Base-by-base conservation (phyloP, 2,329 filamentous ascomycete genomes). In the Cercospora janseana region DNA sequence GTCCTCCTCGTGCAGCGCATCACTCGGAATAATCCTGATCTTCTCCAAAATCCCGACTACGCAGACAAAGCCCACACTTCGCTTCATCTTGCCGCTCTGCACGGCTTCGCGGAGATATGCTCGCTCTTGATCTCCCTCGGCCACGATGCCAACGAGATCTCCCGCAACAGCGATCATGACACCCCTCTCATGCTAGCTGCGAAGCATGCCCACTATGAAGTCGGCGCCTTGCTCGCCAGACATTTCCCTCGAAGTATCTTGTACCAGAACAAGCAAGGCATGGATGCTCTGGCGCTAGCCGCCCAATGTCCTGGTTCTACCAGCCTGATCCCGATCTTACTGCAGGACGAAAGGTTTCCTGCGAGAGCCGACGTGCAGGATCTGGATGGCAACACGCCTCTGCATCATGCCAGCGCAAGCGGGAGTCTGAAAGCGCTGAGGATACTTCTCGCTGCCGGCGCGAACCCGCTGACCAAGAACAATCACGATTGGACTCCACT, bases 381-480 rank as follows among this genome's bases (percentile, higher is more conserved):
- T 63, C 63, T 76, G 1, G 79, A 86, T 51, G 89, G 89, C n/a
- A 93, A 94, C 66, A 94, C 88, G 2, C 87, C 88, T 0, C 74
- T 95, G 34, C 89, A 95, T 70, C 90, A 93, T 71, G 90, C 90
- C 9, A 88, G 83, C 62, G 86, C 86, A 37, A 87, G 87, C 62
- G 89, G 89, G 1, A 86, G 92, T 60, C 69, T 94, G 37, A 81
- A 90, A 46, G 86, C 88, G 0, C 71, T 94, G 47, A 77, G 89
- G 34, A 86, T 89, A 27, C 74, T 95, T 46, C 76, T 95, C 9
- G 83, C 86, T 3, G 87, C 87, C 0, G 89, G 89, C 8, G 88
- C 89, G 0, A 85, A 90, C 59, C 80, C 87, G 0, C 77, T 85
- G 47, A 81, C 80, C 48, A 77, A 78, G 59, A 95, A 95, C 64